A percentile compares a stretch with the other conserved stretches of the same genome.
Evolutionary conservation across 2,329 filamentous ascomycete species (phyloP).

Genomic region (Ustilaginoidea virens): DNA sequence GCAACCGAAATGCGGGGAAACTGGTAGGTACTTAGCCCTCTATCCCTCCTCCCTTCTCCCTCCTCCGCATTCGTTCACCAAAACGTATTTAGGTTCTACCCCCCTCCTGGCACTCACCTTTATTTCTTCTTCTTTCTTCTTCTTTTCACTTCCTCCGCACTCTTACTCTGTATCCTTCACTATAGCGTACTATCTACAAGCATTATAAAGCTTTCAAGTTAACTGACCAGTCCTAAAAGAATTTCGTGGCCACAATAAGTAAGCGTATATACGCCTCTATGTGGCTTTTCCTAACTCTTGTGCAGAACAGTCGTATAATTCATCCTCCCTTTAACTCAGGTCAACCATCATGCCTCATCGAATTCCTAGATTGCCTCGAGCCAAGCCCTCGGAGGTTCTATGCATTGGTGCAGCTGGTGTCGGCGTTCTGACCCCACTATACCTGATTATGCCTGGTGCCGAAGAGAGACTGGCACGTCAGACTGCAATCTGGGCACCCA

Average conservation of each 20-base stretch:
- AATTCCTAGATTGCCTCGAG: slow-evolving; percentile 31
- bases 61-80: background rate
- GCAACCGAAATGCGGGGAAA: too few relatives aligned
- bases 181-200: too few relatives aligned
- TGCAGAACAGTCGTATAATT: too few relatives aligned
- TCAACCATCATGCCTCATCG: slow-evolving; percentile 30
- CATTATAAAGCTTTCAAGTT: too few relatives aligned
- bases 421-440: slow-evolving; percentile 38
- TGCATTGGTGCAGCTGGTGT: slow-evolving; percentile 39
- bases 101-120: background rate
- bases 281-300: too few relatives aligned
- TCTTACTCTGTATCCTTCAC: too few relatives aligned
- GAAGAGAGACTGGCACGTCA: slow-evolving; percentile 37
- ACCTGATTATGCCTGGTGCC: slow-evolving; percentile 40
- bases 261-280: too few relatives aligned
- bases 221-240: too few relatives aligned
- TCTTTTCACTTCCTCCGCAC: too few relatives aligned
- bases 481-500: slow-evolving; percentile 41
- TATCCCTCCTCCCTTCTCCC: background rate
- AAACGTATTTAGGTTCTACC: background rate
- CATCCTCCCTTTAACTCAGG: too few relatives aligned
- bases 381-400: slow-evolving; percentile 31
- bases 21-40: background rate
- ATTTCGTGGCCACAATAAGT: too few relatives aligned
- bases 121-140: too few relatives aligned